A percentile compares a stretch with the other conserved stretches of the same genome.
These are phyloP conservation scores for Candida wancherniae DNA, from an alignment of 805 yeast species.

Conservation along the genomic window DNA sequence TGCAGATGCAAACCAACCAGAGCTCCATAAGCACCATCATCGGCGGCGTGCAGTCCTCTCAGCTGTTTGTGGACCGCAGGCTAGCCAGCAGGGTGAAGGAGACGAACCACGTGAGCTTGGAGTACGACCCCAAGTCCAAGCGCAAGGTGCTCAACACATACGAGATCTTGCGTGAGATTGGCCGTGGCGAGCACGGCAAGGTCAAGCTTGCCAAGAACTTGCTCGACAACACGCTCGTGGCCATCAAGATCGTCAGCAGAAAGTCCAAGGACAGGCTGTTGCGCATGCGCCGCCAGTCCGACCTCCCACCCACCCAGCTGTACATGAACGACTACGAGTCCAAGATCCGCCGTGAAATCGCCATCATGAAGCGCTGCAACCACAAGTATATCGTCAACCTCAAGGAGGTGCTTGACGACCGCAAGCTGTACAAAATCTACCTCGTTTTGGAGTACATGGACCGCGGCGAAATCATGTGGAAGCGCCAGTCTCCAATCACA, in stretches of 20 bases:
- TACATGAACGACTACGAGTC: conserved; percentile 28
- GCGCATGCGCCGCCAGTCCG: conserved; percentile 26
- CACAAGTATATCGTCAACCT: conserved; percentile 39
- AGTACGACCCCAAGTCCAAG: conserved; percentile 82
- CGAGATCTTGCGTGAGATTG: conserved; percentile 82
- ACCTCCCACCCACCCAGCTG: conserved; percentile 17
- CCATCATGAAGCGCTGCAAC: conserved; percentile 45
- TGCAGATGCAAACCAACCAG: conserved; percentile 3
- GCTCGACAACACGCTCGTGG: conserved; percentile 63
- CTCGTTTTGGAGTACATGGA: conserved; percentile 86
- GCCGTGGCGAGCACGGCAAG: conserved; percentile 98
- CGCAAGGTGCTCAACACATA: conserved; percentile 83
- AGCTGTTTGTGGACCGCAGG: conserved; percentile 5
- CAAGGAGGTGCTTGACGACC: conserved; percentile 76
- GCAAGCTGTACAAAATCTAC: conserved; percentile 76
- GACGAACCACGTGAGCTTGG: conserved; percentile 71
- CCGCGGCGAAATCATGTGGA: conserved; percentile 89
- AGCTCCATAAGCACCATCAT: conserved; percentile 1
- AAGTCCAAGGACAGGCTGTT: conserved; percentile 39
- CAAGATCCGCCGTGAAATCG: conserved; percentile 39
- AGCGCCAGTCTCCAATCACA: conserved; percentile 18
- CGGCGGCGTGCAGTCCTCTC: conserved; percentile 2
- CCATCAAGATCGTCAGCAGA: conserved; percentile 88
- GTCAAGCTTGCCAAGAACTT: conserved; percentile 85
- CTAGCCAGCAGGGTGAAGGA: conserved; percentile 45